Percentiles rank a stretch among this genome's conserved stretches.
Conservation (phyloP, 768 basidiomycete genomes). For the Mrakia gelida region DNA sequence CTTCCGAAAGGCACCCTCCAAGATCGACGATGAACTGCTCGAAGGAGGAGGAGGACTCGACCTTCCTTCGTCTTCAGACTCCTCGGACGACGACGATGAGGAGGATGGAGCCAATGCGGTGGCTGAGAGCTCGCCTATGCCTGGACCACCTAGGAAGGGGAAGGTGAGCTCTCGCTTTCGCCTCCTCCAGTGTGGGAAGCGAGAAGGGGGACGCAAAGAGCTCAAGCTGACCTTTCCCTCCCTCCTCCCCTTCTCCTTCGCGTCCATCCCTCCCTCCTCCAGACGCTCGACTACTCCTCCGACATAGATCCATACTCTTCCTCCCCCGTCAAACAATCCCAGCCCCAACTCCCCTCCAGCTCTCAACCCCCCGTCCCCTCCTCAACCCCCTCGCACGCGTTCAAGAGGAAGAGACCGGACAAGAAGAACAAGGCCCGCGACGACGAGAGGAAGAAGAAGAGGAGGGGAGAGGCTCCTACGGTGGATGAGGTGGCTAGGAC, state of each 20-base stretch:
- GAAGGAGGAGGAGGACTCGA: constrained; percentile 10
- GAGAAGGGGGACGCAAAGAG: no score
- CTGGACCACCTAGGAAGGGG: neutral
- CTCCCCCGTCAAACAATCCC: neutral
- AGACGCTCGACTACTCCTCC: constrained; percentile 31
- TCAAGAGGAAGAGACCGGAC: constrained; percentile 17
- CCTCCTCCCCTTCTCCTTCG: neutral
- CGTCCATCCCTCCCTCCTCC: neutral
- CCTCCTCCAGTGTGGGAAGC: no score
- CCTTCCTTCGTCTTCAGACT: no score
- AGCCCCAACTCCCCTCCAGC: neutral
- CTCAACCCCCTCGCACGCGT: neutral
- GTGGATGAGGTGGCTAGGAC: constrained; percentile 38
- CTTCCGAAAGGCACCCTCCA: constrained; percentile 45
- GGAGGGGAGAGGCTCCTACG: constrained; percentile 20
- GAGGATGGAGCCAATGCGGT: neutral
- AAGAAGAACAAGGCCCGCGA: neutral
- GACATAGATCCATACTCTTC: constrained; percentile 28
- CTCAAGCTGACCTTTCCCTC: neutral
- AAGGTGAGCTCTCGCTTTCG: neutral
- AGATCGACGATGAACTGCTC: constrained; percentile 24
- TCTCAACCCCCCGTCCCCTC: constrained; percentile 1
- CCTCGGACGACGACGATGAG: neutral
- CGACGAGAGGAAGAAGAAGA: neutral
- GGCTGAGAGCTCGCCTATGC: constrained; percentile 9